Conservation (phyloP, 805 yeast species). For the Cyberlindnera nakhonratchasimensis region DNA sequence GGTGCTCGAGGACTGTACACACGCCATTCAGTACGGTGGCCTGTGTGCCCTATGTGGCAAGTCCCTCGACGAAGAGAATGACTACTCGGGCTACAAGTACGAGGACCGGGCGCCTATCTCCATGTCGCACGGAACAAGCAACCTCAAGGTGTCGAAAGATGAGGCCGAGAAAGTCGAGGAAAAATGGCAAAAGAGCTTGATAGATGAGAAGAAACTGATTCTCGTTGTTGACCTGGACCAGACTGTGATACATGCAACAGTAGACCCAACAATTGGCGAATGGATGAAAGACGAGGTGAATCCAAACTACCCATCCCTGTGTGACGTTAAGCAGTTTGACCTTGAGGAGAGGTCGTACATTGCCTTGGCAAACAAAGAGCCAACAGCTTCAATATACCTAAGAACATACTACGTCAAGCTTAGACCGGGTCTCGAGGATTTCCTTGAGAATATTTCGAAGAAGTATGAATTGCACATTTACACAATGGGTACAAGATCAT, state of each 20-base stretch:
- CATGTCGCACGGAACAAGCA: conserved; percentile 86
- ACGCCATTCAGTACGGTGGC: conserved; percentile 92
- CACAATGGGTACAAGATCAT: conserved; percentile 96
- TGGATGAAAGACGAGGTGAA: conserved; percentile 87
- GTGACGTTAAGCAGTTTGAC: conserved; percentile 74
- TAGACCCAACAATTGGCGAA: conserved; percentile 94
- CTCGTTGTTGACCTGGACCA: conserved; percentile 96
- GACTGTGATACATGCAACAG: conserved; percentile 96
- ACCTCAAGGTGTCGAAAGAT: conserved; percentile 73
- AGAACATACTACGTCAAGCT: conserved; percentile 92
- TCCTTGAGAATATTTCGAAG: conserved; percentile 59
- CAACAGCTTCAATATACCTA: conserved; percentile 44
- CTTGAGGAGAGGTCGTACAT: conserved; percentile 63
- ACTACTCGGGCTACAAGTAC: conserved; percentile 55
- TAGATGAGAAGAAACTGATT: conserved; percentile 65
- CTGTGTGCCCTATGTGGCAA: conserved; percentile 91
- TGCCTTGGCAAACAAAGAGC: conserved; percentile 56
- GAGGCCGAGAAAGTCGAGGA: conserved; percentile 87
- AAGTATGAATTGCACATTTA: conserved; percentile 89
- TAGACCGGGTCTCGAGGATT: conserved; percentile 80
- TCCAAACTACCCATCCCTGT: conserved; percentile 81
- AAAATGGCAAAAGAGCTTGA: conserved; percentile 55
- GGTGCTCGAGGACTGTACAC: conserved; percentile 81
- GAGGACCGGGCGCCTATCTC: conserved; percentile 77
- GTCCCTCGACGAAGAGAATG: conserved; percentile 66